Evolutionary conservation across 768 basidiomycete genomes (phyloP).

Genomic region (Pleurotus eryngii): DNA sequence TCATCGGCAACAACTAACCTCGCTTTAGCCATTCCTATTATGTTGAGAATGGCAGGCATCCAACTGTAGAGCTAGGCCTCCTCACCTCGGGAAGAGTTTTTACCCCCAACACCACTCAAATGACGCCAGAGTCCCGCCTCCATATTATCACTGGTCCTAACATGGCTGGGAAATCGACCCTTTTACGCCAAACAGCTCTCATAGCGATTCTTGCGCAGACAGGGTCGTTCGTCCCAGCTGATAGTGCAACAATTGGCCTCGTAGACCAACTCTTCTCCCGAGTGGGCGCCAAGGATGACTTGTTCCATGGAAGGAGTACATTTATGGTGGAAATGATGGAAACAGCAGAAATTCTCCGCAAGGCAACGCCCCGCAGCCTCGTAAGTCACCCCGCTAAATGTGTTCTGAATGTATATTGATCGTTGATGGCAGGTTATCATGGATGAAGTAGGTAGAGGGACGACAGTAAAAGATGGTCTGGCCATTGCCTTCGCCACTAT

Average conservation of each 20-base stretch:
- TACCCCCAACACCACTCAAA: slow-evolving; percentile 74
- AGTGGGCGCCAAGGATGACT: slow-evolving; percentile 91
- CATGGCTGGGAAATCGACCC: slow-evolving; percentile 93
- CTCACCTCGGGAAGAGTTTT: slow-evolving; percentile 72
- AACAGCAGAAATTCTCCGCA: slow-evolving; percentile 83
- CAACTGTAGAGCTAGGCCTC: slow-evolving; percentile 88
- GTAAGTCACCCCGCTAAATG: slow-evolving; percentile 40
- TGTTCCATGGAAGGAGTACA: slow-evolving; percentile 90
- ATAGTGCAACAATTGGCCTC: slow-evolving; percentile 73
- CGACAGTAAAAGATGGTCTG: slow-evolving; percentile 86
- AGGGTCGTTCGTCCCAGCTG: slow-evolving; percentile 93
- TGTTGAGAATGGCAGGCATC: slow-evolving; percentile 83
- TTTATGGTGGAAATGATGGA: slow-evolving; percentile 99
- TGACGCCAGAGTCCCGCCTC: slow-evolving; percentile 58
- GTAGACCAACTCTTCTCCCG: slow-evolving; percentile 93
- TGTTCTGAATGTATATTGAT: background rate
- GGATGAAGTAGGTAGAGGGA: slow-evolving; percentile 99
- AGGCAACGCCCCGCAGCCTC: slow-evolving; percentile 80
- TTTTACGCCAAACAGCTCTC: slow-evolving; percentile 87
- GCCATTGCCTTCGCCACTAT: slow-evolving; percentile 92
- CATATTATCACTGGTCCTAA: slow-evolving; percentile 93
- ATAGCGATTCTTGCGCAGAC: slow-evolving; percentile 88
- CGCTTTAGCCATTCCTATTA: slow-evolving; percentile 50
- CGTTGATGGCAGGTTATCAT: slow-evolving; percentile 78
- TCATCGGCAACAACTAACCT: too few species aligned